Evolutionary conservation across 768 basidiomycete genomes (phyloP), one percentile per base, ranked within the genome.

Genomic region (Chalciporus piperatus): DNA sequence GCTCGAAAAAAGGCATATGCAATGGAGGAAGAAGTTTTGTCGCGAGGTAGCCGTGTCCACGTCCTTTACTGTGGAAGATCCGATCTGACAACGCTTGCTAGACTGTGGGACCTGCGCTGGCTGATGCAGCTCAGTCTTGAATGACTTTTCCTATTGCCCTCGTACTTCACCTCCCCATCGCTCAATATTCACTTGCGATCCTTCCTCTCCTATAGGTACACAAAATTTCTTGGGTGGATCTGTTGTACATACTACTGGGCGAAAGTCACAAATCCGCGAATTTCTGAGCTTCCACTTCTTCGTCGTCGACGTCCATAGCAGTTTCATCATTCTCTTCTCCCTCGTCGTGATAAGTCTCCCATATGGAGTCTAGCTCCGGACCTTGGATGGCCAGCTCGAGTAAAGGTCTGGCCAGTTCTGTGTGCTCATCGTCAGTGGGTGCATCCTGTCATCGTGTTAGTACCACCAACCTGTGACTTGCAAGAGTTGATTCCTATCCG

Each of bases 361-460:
- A 87, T 20, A 85, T 75, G 43, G 71, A 74, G 55, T 87, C 85
- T n/a, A 75, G 71, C 58, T 88, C 85, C 7, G 86, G 86, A 0
- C 86, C 86, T 59, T 85, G 83, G 23, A 87, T 79, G n/a, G 87
- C 81, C 19, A 77, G 66, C 48, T 87, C 85, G 44, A 88, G 66
- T 17, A 88, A 74, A 19, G 81, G 78, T 56, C 79, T 74, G 8
- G 84, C 78, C 54, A 82, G 67, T 45, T 82, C 86, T 88, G 43
- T 33, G 25, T 42, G 25, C 48, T 5, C 39, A 37, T 45, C 27
- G 46, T 58, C 23, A 54, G 45, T 30, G 48, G 50, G 23, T 20
- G 47, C 35, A 35, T 23, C 32, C 20, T 27, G 27, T 45, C 25
- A 20, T 48, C 25, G 19, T 55, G 14, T 9, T 11, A 28, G 35